Base-by-base conservation (phyloP, 73 alveolate species). In the Paramecium pentaurelia region DNA sequence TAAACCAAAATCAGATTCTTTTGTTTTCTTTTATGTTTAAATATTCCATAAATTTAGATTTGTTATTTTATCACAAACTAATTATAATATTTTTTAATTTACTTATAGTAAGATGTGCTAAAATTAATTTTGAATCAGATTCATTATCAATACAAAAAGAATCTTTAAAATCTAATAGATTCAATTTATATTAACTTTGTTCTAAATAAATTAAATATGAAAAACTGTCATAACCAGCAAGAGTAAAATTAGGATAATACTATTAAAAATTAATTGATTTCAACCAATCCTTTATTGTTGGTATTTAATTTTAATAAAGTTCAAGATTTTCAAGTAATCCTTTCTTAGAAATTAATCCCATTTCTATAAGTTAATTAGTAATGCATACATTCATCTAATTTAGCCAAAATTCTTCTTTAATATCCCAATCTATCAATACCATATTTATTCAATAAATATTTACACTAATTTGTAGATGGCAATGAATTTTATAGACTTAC, bases 371-470 rank as follows among this genome's bases (percentile, higher is more conserved):
- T 64, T 25, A 64, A 54, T 54, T 54, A 18, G 32, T 3, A 16
- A 54, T 14, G n/a, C 3, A n/a, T 37, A 37, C 60, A 36, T 73
- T 73, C 87, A 73, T 73, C 87, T 73, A 73, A 36, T 73, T 22
- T 20, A 12, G 87, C 42, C 20, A 73, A 73, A 16, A 73, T 73
- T 73, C 87, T 73, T 38, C 60, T 73, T 38, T 73, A 73, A 73
- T 73, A 40, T 73, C 87, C 87, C 14, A 73, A 22, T 73, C 60
- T 73, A 40, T 73, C 87, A 22, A 73, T 73, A 0, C 87, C 87
- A 73, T 37, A 73, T 38, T 73, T 73, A 36, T 73, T 34, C 37
- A 73, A 20, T 20, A 73, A n/a, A 40, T 36, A 40, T 73, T 73
- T 37, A 73, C 60, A 73, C 18, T 73, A 16, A 73, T 73, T 73